Percentiles rank a stretch among this genome's conserved stretches.
Evolutionary conservation across 129 eudicot genomes (phyloP).

Genomic region (Lactuca sativa): DNA sequence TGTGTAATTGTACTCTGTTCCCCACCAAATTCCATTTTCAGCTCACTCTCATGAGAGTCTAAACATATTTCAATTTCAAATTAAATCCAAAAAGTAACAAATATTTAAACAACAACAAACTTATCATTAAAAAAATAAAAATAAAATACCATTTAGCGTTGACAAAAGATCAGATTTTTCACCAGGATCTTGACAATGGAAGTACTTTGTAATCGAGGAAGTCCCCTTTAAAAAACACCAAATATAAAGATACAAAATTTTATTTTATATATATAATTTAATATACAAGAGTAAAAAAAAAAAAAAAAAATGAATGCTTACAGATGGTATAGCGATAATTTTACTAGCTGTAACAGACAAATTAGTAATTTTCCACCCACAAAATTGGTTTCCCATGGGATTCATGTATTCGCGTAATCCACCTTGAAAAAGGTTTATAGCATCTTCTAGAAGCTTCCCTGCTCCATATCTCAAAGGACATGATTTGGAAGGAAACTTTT

Average conservation of each 20-base stretch:
- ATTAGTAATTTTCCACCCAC: slow-evolving; percentile 77
- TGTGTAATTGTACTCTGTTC: slow-evolving; percentile 27
- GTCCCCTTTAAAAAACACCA: slow-evolving; percentile 62
- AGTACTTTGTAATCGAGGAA: slow-evolving; percentile 71
- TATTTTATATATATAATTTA: neutral
- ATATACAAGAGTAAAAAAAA: neutral
- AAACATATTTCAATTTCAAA: slow-evolving; percentile 37
- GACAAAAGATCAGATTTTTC: slow-evolving; percentile 34
- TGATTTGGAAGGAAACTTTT: slow-evolving; percentile 90
- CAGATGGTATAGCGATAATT: slow-evolving; percentile 72
- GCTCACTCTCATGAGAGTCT: slow-evolving; percentile 31
- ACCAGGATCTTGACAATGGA: slow-evolving; percentile 47
- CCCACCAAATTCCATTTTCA: slow-evolving; percentile 18
- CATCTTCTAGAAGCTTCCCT: slow-evolving; percentile 77
- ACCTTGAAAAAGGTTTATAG: slow-evolving; percentile 70
- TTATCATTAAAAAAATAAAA: slow-evolving; percentile 1
- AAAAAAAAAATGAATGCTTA: slow-evolving; percentile 36
- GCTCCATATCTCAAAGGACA: slow-evolving; percentile 85
- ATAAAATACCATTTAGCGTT: slow-evolving; percentile 43
- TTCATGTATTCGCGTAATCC: slow-evolving; percentile 74
- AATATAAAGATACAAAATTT: slow-evolving; percentile 1
- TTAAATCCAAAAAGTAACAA: slow-evolving; percentile 16
- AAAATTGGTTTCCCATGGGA: slow-evolving; percentile 33
- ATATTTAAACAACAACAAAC: neutral
- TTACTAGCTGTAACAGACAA: slow-evolving; percentile 91